These are phyloP conservation scores for Clarireedia monteithiana DNA, from an alignment of 2,329 filamentous ascomycete genomes.

Conservation along the genomic window DNA sequence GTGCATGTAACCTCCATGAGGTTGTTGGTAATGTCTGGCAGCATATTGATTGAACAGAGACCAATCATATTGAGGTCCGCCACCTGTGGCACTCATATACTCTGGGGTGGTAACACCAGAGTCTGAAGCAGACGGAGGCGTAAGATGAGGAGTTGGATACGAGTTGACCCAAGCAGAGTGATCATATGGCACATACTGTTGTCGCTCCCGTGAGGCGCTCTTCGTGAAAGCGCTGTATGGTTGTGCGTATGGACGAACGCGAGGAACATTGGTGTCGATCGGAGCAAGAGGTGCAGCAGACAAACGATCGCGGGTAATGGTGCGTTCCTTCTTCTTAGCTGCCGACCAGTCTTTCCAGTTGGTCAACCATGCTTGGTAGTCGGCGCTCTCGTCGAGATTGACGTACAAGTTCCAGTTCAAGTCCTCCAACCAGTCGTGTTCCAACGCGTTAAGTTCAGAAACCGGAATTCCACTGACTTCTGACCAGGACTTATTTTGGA, in stretches of 20 bases:
- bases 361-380: slow-evolving; percentile 55
- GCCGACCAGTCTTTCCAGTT: slow-evolving; percentile 58
- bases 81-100: slow-evolving; percentile 38
- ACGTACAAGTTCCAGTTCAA: slow-evolving; percentile 64
- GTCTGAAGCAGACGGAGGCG: slow-evolving; percentile 45
- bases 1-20: slow-evolving; percentile 25
- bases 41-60: slow-evolving; percentile 42
- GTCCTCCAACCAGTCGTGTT: slow-evolving; percentile 59
- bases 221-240: slow-evolving; percentile 43
- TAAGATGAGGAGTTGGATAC: slow-evolving; percentile 33
- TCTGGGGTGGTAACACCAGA: slow-evolving; percentile 47
- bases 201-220: slow-evolving; percentile 28
- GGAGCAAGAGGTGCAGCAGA: slow-evolving; percentile 14
- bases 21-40: slow-evolving; percentile 23
- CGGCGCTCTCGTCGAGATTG: slow-evolving; percentile 53
- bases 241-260: slow-evolving; percentile 28
- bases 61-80: slow-evolving; percentile 45
- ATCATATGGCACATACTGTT: slow-evolving; percentile 25
- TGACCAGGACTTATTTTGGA: slow-evolving; percentile 71
- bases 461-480: slow-evolving; percentile 68
- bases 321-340: slow-evolving; percentile 34
- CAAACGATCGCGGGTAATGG: slow-evolving; percentile 32
- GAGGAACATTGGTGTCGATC: slow-evolving; percentile 56
- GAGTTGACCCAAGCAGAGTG: slow-evolving; percentile 26
- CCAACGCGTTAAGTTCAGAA: slow-evolving; percentile 57